phyloP scores from a whole-genome alignment of 1,284 basidiomycete species.

The Austropuccinia psidii region DNA sequence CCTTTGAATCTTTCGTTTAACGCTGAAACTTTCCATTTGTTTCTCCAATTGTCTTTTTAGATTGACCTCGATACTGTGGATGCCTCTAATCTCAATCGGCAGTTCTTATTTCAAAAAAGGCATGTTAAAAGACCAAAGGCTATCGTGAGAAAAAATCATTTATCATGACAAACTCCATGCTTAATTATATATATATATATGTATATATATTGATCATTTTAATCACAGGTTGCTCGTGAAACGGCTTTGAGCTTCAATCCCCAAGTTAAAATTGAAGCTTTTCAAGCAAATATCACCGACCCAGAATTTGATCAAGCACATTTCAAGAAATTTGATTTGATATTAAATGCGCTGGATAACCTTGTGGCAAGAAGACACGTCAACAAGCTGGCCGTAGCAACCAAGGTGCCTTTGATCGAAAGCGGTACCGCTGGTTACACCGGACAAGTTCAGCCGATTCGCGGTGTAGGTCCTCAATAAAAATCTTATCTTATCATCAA shows the following conservation, averaged over 20 bases:
- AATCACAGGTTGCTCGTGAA: constrained; percentile 67
- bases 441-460: constrained; percentile 60
- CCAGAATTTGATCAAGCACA: constrained; percentile 73
- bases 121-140: constrained; percentile 97
- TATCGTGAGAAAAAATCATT: constrained; percentile 53
- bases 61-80: constrained; percentile 98
- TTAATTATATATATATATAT: background rate
- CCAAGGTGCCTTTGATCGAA: constrained; percentile 81
- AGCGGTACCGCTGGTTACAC: constrained; percentile 94
- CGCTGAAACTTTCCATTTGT: background rate
- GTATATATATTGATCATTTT: background rate
- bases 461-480: constrained; percentile 56
- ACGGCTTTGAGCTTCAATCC: constrained; percentile 89
- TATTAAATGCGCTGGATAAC: constrained; percentile 94
- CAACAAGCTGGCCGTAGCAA: constrained; percentile 94
- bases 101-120: constrained; percentile 95
- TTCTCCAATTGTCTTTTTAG: constrained; percentile 47
- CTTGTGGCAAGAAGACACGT: constrained; percentile 86
- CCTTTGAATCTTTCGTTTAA: background rate
- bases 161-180: background rate
- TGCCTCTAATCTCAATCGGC: constrained; percentile 92
- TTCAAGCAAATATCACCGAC: constrained; percentile 95
- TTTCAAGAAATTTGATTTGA: constrained; percentile 83
- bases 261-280: constrained; percentile 72
- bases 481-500: background rate